These are phyloP conservation scores for Abortiporus biennis DNA, from an alignment of 1,284 basidiomycete genomes.

Conservation along the genomic window DNA sequence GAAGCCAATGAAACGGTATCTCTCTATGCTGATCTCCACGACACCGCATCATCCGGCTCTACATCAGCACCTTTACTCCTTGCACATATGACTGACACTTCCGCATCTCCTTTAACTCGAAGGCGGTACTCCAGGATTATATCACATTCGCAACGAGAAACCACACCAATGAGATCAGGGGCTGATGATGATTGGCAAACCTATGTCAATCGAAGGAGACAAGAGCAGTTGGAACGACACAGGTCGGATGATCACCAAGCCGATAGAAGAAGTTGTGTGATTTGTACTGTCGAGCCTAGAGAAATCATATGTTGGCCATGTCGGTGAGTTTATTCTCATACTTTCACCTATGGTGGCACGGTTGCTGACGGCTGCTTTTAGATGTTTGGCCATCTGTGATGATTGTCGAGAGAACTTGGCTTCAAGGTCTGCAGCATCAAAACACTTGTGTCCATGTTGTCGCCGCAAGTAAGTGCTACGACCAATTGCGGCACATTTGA, in stretches of 20 bases:
- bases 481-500: conserved; percentile 2
- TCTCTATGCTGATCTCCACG: conserved; percentile 40
- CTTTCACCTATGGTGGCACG: conserved; percentile 3
- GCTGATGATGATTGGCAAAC: conserved; percentile 21
- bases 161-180: conserved; percentile 3
- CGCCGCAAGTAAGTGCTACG: conserved; percentile 46
- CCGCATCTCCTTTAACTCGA: conserved; percentile 40
- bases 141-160: conserved; percentile 12
- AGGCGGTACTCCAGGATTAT: conserved; percentile 35
- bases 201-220: conserved; percentile 18
- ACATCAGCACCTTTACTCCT: conserved; percentile 38
- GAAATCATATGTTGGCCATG: conserved; percentile 79
- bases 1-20: conserved; percentile 30
- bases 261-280: conserved; percentile 49
- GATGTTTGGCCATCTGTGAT: conserved; percentile 69
- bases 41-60: conserved; percentile 19
- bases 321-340: conserved; percentile 38
- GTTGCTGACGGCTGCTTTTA: conserved; percentile 19
- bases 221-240: conserved; percentile 5
- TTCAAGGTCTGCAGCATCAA: conserved; percentile 52
- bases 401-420: conserved; percentile 66
- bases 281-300: conserved; percentile 64
- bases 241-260: background rate
- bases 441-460: conserved; percentile 72
- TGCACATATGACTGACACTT: conserved; percentile 39